A percentile compares a stretch with the other conserved stretches of the same genome.
Conservation (phyloP, 2,329 filamentous ascomycete genomes). For the Coleophoma eucalyptorum region DNA sequence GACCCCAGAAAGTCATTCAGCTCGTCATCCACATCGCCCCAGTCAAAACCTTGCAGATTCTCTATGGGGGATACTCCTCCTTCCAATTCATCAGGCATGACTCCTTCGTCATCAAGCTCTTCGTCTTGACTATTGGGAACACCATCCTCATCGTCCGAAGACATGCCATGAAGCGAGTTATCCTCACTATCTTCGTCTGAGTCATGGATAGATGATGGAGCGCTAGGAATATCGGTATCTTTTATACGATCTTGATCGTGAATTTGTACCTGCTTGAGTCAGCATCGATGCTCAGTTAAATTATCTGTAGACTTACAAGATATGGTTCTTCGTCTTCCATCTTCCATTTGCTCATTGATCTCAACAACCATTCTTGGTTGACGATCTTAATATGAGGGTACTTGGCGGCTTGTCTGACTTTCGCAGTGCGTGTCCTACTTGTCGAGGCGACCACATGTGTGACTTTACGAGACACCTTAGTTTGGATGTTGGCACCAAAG, state of each 20-base stretch:
- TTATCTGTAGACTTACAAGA: slow-evolving; percentile 14
- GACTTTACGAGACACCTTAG: slow-evolving; percentile 53
- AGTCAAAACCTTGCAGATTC: slow-evolving; percentile 55
- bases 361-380: slow-evolving; percentile 82
- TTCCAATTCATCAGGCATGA: slow-evolving; percentile 46
- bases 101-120: slow-evolving; percentile 39
- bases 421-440: slow-evolving; percentile 75
- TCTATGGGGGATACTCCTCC: slow-evolving; percentile 50
- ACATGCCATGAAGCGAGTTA: slow-evolving; percentile 18
- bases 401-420: slow-evolving; percentile 81
- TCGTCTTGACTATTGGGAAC: slow-evolving; percentile 26
- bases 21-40: slow-evolving; percentile 65
- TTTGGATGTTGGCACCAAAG: slow-evolving; percentile 70
- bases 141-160: slow-evolving; percentile 28
- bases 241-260: slow-evolving; percentile 58
- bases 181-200: slow-evolving; percentile 41
- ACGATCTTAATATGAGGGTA: slow-evolving; percentile 86
- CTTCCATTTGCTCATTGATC: slow-evolving; percentile 81
- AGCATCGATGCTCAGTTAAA: not conserved
- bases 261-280: slow-evolving; percentile 51
- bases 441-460: slow-evolving; percentile 74
- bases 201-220: slow-evolving; percentile 36
- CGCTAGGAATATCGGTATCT: slow-evolving; percentile 39
- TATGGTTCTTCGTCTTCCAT: slow-evolving; percentile 69
- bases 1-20: slow-evolving; percentile 68